A percentile compares a stretch with the other conserved stretches of the same genome.
phyloP scores from a whole-genome alignment of 768 basidiomycete species.

The Boletus vinaceobasis region DNA sequence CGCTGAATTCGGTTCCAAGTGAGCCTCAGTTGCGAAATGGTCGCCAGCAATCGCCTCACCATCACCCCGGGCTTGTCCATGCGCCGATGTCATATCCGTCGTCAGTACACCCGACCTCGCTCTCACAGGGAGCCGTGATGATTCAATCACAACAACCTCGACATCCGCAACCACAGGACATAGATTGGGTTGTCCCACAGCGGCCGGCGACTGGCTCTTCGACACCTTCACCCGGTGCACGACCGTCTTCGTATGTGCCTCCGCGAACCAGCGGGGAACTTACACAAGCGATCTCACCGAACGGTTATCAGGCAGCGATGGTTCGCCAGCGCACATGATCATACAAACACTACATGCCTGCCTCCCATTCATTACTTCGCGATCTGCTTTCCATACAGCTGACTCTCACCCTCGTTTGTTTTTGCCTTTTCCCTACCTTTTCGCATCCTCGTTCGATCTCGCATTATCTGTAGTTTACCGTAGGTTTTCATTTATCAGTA shows the following conservation, averaged over 20 bases:
- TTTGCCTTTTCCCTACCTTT: conserved; percentile 21
- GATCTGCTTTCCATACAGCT: conserved; percentile 26
- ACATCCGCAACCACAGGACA: conserved; percentile 43
- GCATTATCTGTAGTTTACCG: conserved; percentile 64
- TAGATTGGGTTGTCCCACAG: conserved; percentile 36
- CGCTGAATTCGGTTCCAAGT: conserved; percentile 37
- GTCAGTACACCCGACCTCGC: conserved; percentile 41
- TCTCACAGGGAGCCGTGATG: conserved; percentile 43
- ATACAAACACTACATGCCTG: not conserved
- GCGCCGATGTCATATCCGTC: conserved; percentile 45
- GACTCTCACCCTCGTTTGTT: conserved; percentile 26
- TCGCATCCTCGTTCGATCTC: conserved; percentile 38
- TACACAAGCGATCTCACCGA: conserved; percentile 35
- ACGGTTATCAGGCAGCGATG: conserved; percentile 45
- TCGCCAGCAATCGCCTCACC: conserved; percentile 39
- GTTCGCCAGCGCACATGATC: conserved; percentile 51
- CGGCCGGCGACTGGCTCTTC: conserved; percentile 37
- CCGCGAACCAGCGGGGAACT: conserved; percentile 45
- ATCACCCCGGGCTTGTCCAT: conserved; percentile 38
- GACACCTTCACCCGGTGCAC: conserved; percentile 35
- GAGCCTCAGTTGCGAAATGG: conserved; percentile 38
- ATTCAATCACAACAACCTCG: conserved; percentile 43
- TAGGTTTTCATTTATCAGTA: conserved; percentile 44
- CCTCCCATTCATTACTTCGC: conserved; percentile 15
- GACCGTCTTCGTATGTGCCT: conserved; percentile 52